Percentiles rank a stretch among this genome's conserved stretches.
phyloP scores from a whole-genome alignment of 2,329 filamentous ascomycete species.

The Ampelomyces quisqualis region DNA sequence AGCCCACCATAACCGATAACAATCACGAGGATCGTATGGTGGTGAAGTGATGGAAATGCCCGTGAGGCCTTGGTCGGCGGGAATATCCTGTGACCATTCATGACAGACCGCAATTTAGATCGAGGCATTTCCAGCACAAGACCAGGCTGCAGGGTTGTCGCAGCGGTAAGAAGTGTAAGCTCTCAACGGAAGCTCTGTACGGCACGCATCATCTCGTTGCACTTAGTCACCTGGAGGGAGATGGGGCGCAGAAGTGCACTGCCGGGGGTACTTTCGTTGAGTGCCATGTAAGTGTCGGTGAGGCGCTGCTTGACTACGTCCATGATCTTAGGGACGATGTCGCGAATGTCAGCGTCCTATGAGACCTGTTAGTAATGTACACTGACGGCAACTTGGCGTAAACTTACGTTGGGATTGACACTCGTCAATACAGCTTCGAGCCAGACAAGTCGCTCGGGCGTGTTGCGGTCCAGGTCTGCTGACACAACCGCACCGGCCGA shows the following conservation, averaged over 20 bases:
- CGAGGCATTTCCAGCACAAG: slow-evolving; percentile 36
- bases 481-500: slow-evolving; percentile 65
- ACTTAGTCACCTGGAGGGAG: slow-evolving; percentile 45
- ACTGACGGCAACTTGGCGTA: too few species aligned
- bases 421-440: slow-evolving; percentile 56
- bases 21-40: not conserved
- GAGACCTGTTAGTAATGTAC: slow-evolving; percentile 16
- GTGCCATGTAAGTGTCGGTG: slow-evolving; percentile 57
- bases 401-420: slow-evolving; percentile 56
- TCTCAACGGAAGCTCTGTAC: slow-evolving; percentile 19
- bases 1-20: not conserved
- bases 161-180: not conserved
- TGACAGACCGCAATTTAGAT: slow-evolving; percentile 2
- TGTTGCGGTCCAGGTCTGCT: slow-evolving; percentile 55
- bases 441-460: slow-evolving; percentile 59
- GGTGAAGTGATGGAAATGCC: not conserved
- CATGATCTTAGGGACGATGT: slow-evolving; percentile 61
- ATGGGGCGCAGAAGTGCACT: slow-evolving; percentile 56
- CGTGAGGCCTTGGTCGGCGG: too few species aligned
- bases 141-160: slow-evolving; percentile 5
- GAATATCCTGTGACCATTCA: not conserved
- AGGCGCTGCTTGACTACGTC: slow-evolving; percentile 60
- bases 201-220: slow-evolving; percentile 37
- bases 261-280: slow-evolving; percentile 55
- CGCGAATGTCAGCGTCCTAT: slow-evolving; percentile 56